phyloP scores from a whole-genome alignment of 345 rosid genomes.

The Abelmoschus esculentus region DNA sequence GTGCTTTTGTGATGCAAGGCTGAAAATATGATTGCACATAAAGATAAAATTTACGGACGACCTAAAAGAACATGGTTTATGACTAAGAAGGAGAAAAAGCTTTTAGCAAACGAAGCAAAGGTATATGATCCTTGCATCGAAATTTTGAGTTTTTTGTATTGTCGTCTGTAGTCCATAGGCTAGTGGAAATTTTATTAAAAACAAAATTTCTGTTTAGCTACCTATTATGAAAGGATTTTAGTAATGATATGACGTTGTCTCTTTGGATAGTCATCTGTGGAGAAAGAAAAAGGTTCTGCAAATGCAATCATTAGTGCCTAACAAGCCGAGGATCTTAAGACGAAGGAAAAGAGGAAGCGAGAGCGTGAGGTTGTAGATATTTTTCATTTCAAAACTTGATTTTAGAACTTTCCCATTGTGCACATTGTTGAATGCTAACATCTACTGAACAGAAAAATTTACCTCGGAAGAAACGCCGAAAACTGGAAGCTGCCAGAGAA shows the following conservation, averaged over 20 bases:
- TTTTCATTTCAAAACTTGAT: constrained; percentile 6
- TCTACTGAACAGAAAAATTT: constrained; percentile 60
- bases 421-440: constrained; percentile 3
- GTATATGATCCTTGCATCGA: constrained; percentile 21
- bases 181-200: neutral
- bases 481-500: constrained; percentile 92
- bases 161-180: neutral
- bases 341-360: constrained; percentile 87
- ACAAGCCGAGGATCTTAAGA: constrained; percentile 77
- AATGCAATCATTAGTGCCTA: constrained; percentile 67
- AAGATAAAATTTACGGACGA: constrained; percentile 80
- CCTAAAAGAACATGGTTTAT: constrained; percentile 92
- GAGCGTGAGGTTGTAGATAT: constrained; percentile 63
- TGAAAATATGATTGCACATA: constrained; percentile 79
- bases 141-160: neutral
- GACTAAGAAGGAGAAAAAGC: constrained; percentile 83
- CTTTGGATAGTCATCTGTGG: constrained; percentile 42
- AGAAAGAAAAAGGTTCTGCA: constrained; percentile 42
- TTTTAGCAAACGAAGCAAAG: constrained; percentile 58
- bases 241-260: neutral
- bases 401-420: constrained; percentile 3
- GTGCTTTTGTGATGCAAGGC: constrained; percentile 40
- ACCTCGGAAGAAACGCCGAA: constrained; percentile 83
- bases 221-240: neutral
- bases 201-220: neutral